These are phyloP conservation scores for Metschnikowia aberdeeniae DNA, from an alignment of 805 yeast species.

Conservation along the genomic window DNA sequence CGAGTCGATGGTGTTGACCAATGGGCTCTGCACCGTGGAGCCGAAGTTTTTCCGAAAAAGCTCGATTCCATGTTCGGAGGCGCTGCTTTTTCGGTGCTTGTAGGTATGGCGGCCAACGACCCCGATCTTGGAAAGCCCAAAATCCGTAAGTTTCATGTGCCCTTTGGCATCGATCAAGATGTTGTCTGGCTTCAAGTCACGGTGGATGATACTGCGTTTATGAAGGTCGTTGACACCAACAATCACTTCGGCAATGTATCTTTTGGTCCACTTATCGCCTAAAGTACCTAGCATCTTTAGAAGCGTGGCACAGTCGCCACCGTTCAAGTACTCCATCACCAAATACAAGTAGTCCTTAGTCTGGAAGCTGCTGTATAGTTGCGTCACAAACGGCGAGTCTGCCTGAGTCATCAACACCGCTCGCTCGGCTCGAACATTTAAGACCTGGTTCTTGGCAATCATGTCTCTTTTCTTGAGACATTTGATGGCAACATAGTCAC, in stretches of 20 bases:
- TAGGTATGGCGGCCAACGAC: constrained; percentile 72
- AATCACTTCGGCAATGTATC: constrained; percentile 85
- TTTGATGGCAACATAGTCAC: constrained; percentile 94
- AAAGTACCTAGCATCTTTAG: constrained; percentile 76
- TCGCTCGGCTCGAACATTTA: constrained; percentile 90
- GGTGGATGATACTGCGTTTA: constrained; percentile 82
- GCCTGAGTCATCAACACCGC: constrained; percentile 98
- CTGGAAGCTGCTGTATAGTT: constrained; percentile 82
- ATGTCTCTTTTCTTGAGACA: constrained; percentile 88
- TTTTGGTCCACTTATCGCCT: constrained; percentile 81
- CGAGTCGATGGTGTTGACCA: constrained; percentile 17
- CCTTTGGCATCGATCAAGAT: constrained; percentile 81
- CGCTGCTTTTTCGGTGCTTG: constrained; percentile 38
- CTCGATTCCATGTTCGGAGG: constrained; percentile 41
- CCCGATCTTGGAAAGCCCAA: constrained; percentile 90
- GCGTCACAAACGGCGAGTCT: constrained; percentile 90
- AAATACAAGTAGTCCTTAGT: constrained; percentile 79
- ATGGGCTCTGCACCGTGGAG: constrained; percentile 22
- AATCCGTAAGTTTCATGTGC: constrained; percentile 89
- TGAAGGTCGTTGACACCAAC: constrained; percentile 90
- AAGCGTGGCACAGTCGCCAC: constrained; percentile 92
- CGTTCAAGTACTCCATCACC: constrained; percentile 95
- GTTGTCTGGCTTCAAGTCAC: constrained; percentile 95
- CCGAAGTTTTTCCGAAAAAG: constrained; percentile 27
- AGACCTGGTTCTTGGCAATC: constrained; percentile 95